Evolutionary conservation across 73 alveolate genomes (phyloP).

Genomic region (Paramecium octaurelia): DNA sequence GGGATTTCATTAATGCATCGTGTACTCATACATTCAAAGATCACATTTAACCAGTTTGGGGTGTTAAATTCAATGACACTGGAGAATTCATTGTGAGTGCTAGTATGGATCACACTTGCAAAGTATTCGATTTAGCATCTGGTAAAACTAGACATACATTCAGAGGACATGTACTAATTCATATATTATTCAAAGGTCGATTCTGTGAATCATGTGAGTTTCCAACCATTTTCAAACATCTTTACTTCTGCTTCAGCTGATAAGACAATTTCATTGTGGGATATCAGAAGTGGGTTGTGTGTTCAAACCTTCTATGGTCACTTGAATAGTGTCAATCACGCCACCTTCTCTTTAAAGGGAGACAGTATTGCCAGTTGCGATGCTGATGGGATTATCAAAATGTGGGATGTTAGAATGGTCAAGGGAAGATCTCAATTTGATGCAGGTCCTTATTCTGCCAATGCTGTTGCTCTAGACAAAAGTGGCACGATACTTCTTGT

Average conservation of each 20-base stretch:
- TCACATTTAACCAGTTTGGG: constrained; percentile 98
- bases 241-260: constrained; percentile 98
- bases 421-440: constrained; percentile 93
- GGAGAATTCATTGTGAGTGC: constrained; percentile 93
- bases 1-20: constrained; percentile 98
- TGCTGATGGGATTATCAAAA: constrained; percentile 98
- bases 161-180: constrained; percentile 91
- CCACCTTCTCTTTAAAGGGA: constrained; percentile 90
- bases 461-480: constrained; percentile 93
- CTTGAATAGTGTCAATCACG: constrained; percentile 94
- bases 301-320: constrained; percentile 99
- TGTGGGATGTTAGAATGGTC: constrained; percentile 99
- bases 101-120: constrained; percentile 98
- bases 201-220: constrained; percentile 95
- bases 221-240: constrained; percentile 93
- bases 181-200: constrained; percentile 65
- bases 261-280: constrained; percentile 99
- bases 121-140: constrained; percentile 91
- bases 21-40: constrained; percentile 96
- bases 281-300: constrained; percentile 95
- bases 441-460: constrained; percentile 95
- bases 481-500: constrained; percentile 89
- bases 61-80: constrained; percentile 65
- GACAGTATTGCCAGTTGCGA: constrained; percentile 97
- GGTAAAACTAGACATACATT: constrained; percentile 92